Evolutionary conservation across 441 rosid species (phyloP), one percentile per base, ranked within the genome.

Genomic region (Eugenia klotzschiana): DNA sequence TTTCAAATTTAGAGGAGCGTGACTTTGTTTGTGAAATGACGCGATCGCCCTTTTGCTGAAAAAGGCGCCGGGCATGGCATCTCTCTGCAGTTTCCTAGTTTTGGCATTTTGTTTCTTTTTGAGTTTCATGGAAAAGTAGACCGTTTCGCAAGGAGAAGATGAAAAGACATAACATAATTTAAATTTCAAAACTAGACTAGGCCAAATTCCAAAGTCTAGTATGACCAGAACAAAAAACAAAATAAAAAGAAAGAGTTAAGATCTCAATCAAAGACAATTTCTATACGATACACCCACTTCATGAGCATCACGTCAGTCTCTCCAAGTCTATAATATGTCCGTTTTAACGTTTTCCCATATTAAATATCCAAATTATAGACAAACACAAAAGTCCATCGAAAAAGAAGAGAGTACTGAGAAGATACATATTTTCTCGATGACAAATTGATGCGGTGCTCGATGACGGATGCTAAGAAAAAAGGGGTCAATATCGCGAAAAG

Each of bases 371-470:
- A 0, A 33, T 33, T 8, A 18, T 4, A 8, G 14, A 9, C 43
- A 2, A 33, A 12, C 7, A 9, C 14, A 2, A 8, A 64, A 18
- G 1, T 64, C 22, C 15, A 16, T 27, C 40, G 4, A 58, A 1
- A 5, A 15, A 15, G 20, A 2, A 6, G 27, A 7, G 9, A 60
- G 3, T 2, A 27, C 6, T 8, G 10, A 27, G 15, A 60, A 1
- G 6, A 60, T 7, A 27, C 3, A 8, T 11, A 0, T 60, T 27
- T 16, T 7, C 0, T 27, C 1, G 1, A 16, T 29, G 7, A 60
- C 11, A 5, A 1, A 1, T 60, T 1, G 9, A 7, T 1, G 1
- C 10, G 6, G 3, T 8, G 29, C 12, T 29, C 6, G 2, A 3
- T 27, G 27, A 16, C 1, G 7, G 1, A 26, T 3, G 14, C 14